A percentile compares a stretch with the other conserved stretches of the same genome.
Conservation (phyloP, 352 stramenopile species). For the Blastocystis sp. region DNA sequence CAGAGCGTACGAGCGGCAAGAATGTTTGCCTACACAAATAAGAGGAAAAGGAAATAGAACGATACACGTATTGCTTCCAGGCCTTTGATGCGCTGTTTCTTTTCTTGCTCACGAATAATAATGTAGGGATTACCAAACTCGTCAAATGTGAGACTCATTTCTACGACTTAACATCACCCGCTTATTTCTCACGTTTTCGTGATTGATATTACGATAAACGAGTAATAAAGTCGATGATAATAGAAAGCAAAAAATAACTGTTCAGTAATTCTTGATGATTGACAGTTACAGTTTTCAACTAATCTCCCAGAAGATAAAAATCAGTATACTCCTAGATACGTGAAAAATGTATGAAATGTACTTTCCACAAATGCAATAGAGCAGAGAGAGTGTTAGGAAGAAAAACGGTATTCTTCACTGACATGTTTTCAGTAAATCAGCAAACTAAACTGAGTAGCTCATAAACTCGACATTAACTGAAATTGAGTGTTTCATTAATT, state of each 20-base stretch:
- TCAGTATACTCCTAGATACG: too few species aligned
- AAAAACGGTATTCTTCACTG: too few species aligned
- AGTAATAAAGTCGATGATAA: background rate
- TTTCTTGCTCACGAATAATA: slow-evolving; percentile 97
- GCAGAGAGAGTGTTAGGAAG: too few species aligned
- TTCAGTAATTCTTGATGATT: background rate
- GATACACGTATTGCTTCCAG: slow-evolving; percentile 90
- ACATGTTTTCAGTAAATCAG: too few species aligned
- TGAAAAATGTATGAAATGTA: too few species aligned
- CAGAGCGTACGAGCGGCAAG: slow-evolving; percentile 91
- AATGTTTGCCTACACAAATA: slow-evolving; percentile 85
- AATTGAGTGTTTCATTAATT: too few species aligned
- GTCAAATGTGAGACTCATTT: slow-evolving; percentile 73
- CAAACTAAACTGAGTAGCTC: too few species aligned
- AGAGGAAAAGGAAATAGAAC: background rate
- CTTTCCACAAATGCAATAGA: too few species aligned
- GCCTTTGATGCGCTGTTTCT: slow-evolving; percentile 93
- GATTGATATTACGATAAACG: background rate
- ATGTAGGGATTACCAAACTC: slow-evolving; percentile 99
- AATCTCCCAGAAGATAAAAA: too few species aligned
- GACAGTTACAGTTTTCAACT: too few species aligned
- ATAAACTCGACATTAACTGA: too few species aligned
- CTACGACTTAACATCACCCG: background rate
- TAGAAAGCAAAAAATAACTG: background rate
- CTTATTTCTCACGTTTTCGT: background rate